Conservation (phyloP, 2,329 filamentous ascomycete species). For the Monosporascus cannonballus region DNA sequence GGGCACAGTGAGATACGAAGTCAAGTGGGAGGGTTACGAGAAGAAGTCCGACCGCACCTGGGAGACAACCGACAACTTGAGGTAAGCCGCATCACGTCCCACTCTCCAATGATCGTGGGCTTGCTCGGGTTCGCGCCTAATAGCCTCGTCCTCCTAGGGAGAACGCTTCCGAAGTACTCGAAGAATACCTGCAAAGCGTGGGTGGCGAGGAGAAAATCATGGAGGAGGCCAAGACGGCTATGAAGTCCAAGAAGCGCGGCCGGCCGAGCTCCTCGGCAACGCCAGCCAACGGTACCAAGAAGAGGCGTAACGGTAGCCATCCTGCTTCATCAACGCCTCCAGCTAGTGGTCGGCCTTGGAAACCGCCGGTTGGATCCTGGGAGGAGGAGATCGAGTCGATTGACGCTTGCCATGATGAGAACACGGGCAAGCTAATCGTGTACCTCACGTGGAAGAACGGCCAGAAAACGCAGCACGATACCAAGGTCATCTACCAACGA, state of each 20-base stretch:
- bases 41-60: slow-evolving; percentile 66
- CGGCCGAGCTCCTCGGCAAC: slow-evolving; percentile 36
- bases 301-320: slow-evolving; percentile 43
- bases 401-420: slow-evolving; percentile 65
- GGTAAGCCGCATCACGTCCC: slow-evolving; percentile 30
- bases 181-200: slow-evolving; percentile 56
- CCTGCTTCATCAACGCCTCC: slow-evolving; percentile 44
- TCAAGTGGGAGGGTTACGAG: slow-evolving; percentile 78
- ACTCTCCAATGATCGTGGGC: background rate
- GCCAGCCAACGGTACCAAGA: slow-evolving; percentile 35
- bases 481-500: slow-evolving; percentile 63
- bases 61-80: slow-evolving; percentile 70
- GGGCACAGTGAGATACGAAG: slow-evolving; percentile 55
- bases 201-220: slow-evolving; percentile 58
- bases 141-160: slow-evolving; percentile 32
- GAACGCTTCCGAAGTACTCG: slow-evolving; percentile 53
- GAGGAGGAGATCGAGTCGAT: slow-evolving; percentile 66
- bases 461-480: slow-evolving; percentile 67
- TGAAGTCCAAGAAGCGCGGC: slow-evolving; percentile 53
- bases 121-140: slow-evolving; percentile 2
- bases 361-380: slow-evolving; percentile 68
- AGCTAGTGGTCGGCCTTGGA: slow-evolving; percentile 45
- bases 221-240: slow-evolving; percentile 42
- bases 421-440: slow-evolving; percentile 53
- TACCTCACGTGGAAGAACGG: slow-evolving; percentile 71